Base-by-base conservation (phyloP, 2,329 filamentous ascomycete genomes). In the Curvularia sp. region DNA sequence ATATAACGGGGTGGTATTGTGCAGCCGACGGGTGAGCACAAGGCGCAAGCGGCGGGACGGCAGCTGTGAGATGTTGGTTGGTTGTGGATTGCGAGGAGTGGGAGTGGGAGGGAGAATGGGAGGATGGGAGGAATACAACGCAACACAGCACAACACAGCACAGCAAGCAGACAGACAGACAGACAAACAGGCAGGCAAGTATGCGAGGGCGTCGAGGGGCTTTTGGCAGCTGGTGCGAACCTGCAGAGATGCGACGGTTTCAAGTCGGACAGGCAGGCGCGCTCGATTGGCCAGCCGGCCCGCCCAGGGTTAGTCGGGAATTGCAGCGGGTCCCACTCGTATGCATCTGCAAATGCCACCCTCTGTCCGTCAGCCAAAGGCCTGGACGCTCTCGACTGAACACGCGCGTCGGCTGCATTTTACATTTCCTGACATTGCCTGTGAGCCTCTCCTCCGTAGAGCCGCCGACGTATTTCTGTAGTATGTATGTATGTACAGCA, bases 201-300 rank as follows among this genome's bases (percentile, higher is more conserved):
- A 45, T 49, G 53, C 27, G 63, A 60, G 63, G 67, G 53, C 58
- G 63, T 63, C 58, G 59, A 61, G n/a, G 57, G 53, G 55, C 57
- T 58, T 67, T 64, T 61, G 64, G 62, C 51, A 55, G 49, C 58
- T 54, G 46, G 47, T 41, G 25, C 50, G 53, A 23, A 42, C 13
- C 19, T 4, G 21, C 39, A 42, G 21, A 56, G 48, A 63, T 65
- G 61, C 60, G 62, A 65, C 63, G 60, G 70, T 72, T 72, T 72
- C 70, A 72, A 55, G 34, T 55, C 49, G 55, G 51, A 39, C 53
- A 53, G 49, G 55, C 53, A 42, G 47, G 39, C 34, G 28, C 53
- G 57, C 54, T 55, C 55, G 43, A 63, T 66, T 66, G 63, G 63
- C 56, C 53, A 23, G 38, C 46, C 30, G 30, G 53, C 34, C 18